Evolutionary conservation across 192 early-diverging fungal genomes (phyloP).

Genomic region (Blastocladiella britannica): DNA sequence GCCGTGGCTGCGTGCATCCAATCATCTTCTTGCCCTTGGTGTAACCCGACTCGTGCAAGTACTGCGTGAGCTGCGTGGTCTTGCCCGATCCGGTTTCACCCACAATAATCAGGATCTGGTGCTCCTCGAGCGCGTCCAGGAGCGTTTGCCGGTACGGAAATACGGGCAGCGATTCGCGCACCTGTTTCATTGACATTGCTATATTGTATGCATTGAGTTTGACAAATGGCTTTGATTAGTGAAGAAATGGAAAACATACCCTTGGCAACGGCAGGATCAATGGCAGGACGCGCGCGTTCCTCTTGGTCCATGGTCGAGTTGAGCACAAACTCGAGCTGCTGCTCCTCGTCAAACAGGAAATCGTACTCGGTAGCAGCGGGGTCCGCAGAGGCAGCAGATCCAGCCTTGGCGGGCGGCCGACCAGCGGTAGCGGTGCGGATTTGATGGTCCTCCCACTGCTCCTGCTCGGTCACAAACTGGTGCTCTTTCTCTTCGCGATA

Average conservation of each 20-base stretch:
- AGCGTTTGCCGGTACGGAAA: constrained; percentile 67
- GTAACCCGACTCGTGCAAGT: constrained; percentile 86
- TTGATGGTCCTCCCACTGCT: constrained; percentile 80
- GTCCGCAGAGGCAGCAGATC: constrained; percentile 14
- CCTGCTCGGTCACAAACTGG: constrained; percentile 63
- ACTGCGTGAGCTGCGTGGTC: constrained; percentile 97
- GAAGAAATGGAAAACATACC: constrained; percentile 10
- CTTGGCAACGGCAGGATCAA: constrained; percentile 31
- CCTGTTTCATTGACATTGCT: constrained; percentile 19
- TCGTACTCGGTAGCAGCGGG: constrained; percentile 55
- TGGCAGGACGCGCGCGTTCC: constrained; percentile 23
- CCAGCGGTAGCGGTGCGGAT: constrained; percentile 28
- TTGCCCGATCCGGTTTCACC: constrained; percentile 97
- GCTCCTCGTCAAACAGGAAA: constrained; percentile 76
- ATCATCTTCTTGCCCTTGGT: constrained; percentile 66
- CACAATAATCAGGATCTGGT: constrained; percentile 79
- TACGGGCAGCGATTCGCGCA: constrained; percentile 75
- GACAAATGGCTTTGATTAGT: constrained; percentile 2
- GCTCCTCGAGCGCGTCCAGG: constrained; percentile 58
- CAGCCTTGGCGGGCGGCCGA: constrained; percentile 18
- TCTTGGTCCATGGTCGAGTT: constrained; percentile 37
- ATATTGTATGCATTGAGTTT: constrained; percentile 2
- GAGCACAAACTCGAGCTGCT: constrained; percentile 76
- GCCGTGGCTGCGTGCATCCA: constrained; percentile 93
- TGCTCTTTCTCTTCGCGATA: constrained; percentile 60